Evolutionary conservation across 768 basidiomycete species (phyloP), one percentile per base, ranked within the genome.

Genomic region (Lyophyllum semitale): DNA sequence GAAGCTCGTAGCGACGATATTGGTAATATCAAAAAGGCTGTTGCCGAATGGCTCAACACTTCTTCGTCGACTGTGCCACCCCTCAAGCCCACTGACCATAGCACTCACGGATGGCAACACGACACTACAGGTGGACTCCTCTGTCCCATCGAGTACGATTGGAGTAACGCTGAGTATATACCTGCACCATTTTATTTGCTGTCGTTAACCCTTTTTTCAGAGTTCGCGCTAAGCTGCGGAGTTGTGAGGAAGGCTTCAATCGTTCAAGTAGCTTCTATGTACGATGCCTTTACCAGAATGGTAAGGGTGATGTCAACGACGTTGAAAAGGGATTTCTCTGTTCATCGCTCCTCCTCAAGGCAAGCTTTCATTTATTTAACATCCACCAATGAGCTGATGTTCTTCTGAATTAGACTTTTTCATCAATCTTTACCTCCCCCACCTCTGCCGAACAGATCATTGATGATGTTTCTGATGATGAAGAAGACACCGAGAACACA

Each of bases 121-220:
- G 66, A 68, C 20, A 32, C 64, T 0, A 70, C 66, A 3, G 69
- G 71, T 0, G 40, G 50, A 1, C 60, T 71, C 5, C 59, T 74
- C 2, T 71, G 67, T 35, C 69, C 68, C 0, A 61, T 64, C n/a
- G 60, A 65, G 12, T 59, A 62, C 38, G 59, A 72, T 41, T 71
- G 66, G 64, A 53, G 55, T 18, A 47, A 72, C 29, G 42, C n/a
- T 4, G 56, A 29, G 66, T 65, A 43, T 22, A 60, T 59, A 17
- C 17, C 17, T 44, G 27, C 45, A 22, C 47, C 5, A 7, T 30
- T 30, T 15, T 20, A 3, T 26, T 25, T 3, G 18, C 8, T 11
- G 15, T 17, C 48, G 30, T 12, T 48, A 30, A 48, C 48, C 5
- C 18, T 12, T 9, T n/a, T 30, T 32, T 3, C 26, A 70, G 68